A percentile compares a stretch with the other conserved stretches of the same genome.
Evolutionary conservation across 257 asterid species (phyloP).

Genomic region (Jacaranda copaia): DNA sequence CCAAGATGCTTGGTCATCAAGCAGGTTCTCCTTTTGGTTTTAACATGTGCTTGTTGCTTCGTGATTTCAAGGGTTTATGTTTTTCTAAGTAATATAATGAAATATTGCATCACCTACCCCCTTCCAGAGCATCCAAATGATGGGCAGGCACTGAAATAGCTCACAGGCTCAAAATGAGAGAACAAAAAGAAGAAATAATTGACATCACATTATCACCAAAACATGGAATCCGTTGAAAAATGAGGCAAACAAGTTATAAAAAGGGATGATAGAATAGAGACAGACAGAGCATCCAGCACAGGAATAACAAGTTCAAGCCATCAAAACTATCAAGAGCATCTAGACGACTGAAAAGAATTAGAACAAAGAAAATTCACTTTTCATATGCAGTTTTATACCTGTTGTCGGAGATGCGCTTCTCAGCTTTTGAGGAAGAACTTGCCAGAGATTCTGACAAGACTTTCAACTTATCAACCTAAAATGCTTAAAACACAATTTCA

Average conservation of each 20-base stretch:
- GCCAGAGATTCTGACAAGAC: constrained; percentile 89
- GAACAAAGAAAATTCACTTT: constrained; percentile 20
- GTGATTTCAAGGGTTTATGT: neutral
- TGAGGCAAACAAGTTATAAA: constrained; percentile 18
- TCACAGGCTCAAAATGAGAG: neutral
- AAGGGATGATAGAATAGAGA: constrained; percentile 3
- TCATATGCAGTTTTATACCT: constrained; percentile 52
- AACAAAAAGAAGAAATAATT: neutral
- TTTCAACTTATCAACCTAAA: constrained; percentile 95
- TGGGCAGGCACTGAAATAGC: neutral
- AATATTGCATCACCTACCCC: neutral
- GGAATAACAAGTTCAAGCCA: constrained; percentile 16
- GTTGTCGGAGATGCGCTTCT: constrained; percentile 87
- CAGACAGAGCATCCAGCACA: constrained; percentile 2
- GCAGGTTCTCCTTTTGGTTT: neutral
- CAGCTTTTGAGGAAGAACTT: constrained; percentile 82
- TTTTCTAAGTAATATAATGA: neutral
- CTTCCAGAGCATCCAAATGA: neutral
- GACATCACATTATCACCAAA: constrained; percentile 8
- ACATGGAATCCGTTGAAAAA: neutral
- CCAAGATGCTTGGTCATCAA: neutral
- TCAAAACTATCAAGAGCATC: constrained; percentile 1
- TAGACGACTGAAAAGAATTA: constrained; percentile 8
- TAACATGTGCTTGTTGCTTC: neutral
- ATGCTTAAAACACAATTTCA: constrained; percentile 40